Evolutionary conservation across 495 filamentous ascomycete genomes (phyloP).

Genomic region (Chaetomium tenue): DNA sequence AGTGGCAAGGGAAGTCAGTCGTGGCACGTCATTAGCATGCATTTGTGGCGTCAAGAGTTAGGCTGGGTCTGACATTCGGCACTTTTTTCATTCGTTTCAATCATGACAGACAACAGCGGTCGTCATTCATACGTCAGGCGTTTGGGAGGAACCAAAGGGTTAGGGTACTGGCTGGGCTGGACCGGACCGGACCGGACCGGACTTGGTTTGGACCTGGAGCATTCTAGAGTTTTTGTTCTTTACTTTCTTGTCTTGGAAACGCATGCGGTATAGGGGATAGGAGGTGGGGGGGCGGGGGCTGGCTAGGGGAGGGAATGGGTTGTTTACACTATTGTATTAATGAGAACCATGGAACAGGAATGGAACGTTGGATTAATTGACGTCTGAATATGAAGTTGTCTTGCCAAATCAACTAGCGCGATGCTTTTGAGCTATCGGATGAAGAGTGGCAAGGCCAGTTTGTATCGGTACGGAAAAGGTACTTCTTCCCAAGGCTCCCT

Average conservation of each 20-base stretch:
- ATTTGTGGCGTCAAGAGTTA: constrained; percentile 9
- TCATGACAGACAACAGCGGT: not conserved
- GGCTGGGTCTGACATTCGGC: not conserved
- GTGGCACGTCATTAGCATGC: constrained; percentile 6
- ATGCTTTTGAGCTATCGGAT: no score
- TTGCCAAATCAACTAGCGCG: not conserved
- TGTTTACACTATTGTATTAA: constrained; percentile 4
- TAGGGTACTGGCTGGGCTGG: not conserved
- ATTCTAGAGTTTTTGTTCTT: not conserved
- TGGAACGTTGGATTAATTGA: not conserved
- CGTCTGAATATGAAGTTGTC: not conserved
- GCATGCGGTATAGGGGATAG: not conserved
- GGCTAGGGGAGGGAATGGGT: not conserved
- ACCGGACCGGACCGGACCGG: no score
- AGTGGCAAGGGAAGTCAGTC: not conserved
- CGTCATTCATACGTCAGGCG: constrained; percentile 8
- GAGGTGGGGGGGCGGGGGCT: not conserved
- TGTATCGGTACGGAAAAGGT: no score
- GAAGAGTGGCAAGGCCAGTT: no score
- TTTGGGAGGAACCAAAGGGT: not conserved
- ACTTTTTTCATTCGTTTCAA: not conserved
- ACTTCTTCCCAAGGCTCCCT: no score
- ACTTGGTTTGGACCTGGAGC: not conserved
- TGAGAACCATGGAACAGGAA: not conserved
- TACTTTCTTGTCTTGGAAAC: constrained; percentile 6